These are phyloP conservation scores for Calonectria naviculata DNA, from an alignment of 2,329 filamentous ascomycete genomes.

Conservation along the genomic window DNA sequence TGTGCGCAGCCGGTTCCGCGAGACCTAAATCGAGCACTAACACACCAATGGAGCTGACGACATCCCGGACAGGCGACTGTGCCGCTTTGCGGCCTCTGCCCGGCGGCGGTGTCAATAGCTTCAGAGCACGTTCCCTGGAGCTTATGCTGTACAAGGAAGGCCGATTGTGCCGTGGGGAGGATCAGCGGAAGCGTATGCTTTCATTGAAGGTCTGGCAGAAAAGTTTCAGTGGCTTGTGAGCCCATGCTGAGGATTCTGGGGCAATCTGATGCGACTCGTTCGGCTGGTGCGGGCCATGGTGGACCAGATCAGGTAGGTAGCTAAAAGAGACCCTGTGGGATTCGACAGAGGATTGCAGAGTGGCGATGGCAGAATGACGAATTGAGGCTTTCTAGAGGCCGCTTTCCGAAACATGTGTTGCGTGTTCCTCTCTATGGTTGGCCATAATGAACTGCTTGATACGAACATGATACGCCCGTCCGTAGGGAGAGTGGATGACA, in stretches of 20 bases:
- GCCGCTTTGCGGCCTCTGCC: slow-evolving; percentile 36
- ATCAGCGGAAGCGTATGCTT: slow-evolving; percentile 34
- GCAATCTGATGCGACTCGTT: slow-evolving; percentile 25
- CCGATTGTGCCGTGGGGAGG: slow-evolving; percentile 25
- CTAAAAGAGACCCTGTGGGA: slow-evolving; percentile 7
- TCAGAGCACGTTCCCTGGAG: slow-evolving; percentile 38
- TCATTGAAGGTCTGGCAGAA: slow-evolving; percentile 6
- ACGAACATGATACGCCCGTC: not conserved
- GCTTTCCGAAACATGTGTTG: slow-evolving; percentile 3
- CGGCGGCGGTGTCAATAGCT: slow-evolving; percentile 43
- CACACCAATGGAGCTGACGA: slow-evolving; percentile 33
- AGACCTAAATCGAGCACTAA: slow-evolving; percentile 36
- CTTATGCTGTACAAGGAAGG: slow-evolving; percentile 34
- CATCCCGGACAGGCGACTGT: slow-evolving; percentile 32
- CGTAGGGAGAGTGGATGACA: slow-evolving; percentile 11
- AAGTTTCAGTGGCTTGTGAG: slow-evolving; percentile 27
- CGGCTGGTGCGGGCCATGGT: slow-evolving; percentile 19
- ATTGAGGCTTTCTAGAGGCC: not conserved
- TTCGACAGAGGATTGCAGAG: slow-evolving; percentile 12
- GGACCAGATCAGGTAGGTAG: slow-evolving; percentile 19
- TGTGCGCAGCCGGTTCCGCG: slow-evolving; percentile 43
- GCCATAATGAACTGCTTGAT: not conserved
- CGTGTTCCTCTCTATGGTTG: slow-evolving; percentile 1
- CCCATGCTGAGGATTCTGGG: slow-evolving; percentile 28
- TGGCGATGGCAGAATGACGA: slow-evolving; percentile 12